Evolutionary conservation across 2,329 filamentous ascomycete species (phyloP).

Genomic region (Aspergillus nomiae): DNA sequence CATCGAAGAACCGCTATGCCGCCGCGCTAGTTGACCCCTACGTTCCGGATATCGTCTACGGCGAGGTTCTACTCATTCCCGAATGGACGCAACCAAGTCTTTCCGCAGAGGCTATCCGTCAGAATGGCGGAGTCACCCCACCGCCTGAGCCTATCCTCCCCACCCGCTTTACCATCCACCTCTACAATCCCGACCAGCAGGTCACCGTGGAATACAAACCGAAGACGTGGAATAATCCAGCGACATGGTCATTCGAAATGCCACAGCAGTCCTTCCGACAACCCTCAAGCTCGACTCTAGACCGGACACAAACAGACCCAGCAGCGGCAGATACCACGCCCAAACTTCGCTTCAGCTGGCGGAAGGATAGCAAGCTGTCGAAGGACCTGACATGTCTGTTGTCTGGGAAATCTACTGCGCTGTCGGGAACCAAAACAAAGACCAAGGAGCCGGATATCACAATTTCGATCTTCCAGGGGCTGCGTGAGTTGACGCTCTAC

Average conservation of each 20-base stretch:
- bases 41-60: conserved; percentile 79
- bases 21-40: conserved; percentile 81
- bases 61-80: conserved; percentile 79
- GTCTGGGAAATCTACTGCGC: conserved; percentile 71
- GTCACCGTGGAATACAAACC: conserved; percentile 68
- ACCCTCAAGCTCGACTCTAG: conserved; percentile 76
- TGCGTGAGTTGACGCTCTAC: conserved; percentile 82
- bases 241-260: conserved; percentile 90
- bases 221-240: conserved; percentile 76
- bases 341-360: conserved; percentile 84
- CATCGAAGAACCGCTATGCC: conserved; percentile 80
- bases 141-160: conserved; percentile 74
- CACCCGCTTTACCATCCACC: conserved; percentile 76
- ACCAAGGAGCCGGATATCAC: conserved; percentile 94
- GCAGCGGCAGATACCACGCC: conserved; percentile 60
- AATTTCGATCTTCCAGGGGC: conserved; percentile 78
- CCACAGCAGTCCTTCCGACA: conserved; percentile 80
- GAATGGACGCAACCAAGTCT: conserved; percentile 83
- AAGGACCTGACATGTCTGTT: conserved; percentile 89
- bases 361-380: conserved; percentile 79
- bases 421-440: conserved; percentile 66
- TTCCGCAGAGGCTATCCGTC: conserved; percentile 77
- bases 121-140: conserved; percentile 64
- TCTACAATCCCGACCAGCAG: conserved; percentile 92
- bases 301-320: conserved; percentile 68